phyloP scores from a whole-genome alignment of 495 filamentous ascomycete genomes.

The Hypoxylon perforatum region DNA sequence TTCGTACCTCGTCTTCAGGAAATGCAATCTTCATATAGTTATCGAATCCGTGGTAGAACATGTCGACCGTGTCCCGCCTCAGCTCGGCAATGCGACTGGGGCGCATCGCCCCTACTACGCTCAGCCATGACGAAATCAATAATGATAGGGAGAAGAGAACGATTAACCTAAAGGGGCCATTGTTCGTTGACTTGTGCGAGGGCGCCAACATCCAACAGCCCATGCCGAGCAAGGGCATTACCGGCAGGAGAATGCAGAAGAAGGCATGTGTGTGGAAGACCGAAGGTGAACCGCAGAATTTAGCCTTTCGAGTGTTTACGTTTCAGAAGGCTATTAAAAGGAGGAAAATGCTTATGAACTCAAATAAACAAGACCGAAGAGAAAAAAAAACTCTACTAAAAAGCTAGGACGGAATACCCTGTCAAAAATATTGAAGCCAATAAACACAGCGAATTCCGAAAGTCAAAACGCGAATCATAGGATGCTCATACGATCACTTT shows the following conservation, averaged over 20 bases:
- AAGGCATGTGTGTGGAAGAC: slow-evolving; percentile 49
- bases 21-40: slow-evolving; percentile 96
- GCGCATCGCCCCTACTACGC: slow-evolving; percentile 60
- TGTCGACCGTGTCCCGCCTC: slow-evolving; percentile 80
- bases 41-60: slow-evolving; percentile 98
- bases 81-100: slow-evolving; percentile 61
- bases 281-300: slow-evolving; percentile 14
- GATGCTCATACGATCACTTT: slow-evolving; percentile 1
- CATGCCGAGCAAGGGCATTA: slow-evolving; percentile 59
- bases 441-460: slow-evolving; percentile 15
- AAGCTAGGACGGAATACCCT: not conserved
- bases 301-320: slow-evolving; percentile 7
- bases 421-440: slow-evolving; percentile 7
- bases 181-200: slow-evolving; percentile 31
- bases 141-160: slow-evolving; percentile 39
- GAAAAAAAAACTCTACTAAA: no score
- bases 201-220: slow-evolving; percentile 45
- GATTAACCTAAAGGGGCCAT: slow-evolving; percentile 31
- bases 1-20: slow-evolving; percentile 87
- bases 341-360: not conserved
- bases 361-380: not conserved
- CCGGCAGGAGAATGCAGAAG: slow-evolving; percentile 45
- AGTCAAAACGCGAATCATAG: slow-evolving; percentile 13
- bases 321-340: slow-evolving; percentile 23
- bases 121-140: slow-evolving; percentile 42